Base-by-base conservation (phyloP, 495 filamentous ascomycete species). In the Aspergillus homomorphus region DNA sequence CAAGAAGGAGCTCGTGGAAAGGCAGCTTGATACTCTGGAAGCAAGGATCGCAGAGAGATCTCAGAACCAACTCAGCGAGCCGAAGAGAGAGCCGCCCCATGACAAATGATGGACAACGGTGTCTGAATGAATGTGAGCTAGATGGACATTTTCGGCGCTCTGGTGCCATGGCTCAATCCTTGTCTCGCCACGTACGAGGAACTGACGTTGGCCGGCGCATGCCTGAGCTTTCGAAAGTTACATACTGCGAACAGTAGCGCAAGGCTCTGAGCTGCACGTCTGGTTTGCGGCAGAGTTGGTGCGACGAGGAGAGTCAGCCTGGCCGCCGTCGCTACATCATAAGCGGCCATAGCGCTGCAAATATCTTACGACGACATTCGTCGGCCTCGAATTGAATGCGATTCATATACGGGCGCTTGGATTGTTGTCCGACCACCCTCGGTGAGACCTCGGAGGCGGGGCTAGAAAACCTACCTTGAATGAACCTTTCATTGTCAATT, bases 11-110 rank as follows among this genome's bases (percentile, higher is more conserved):
- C 77, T 75, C 41, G 64, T 88, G 41, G 82, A 87, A 65, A 75
- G 68, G 46, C 87, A 87, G 69, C 79, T 88, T 24, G 70, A 66
- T 3, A 74, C 82, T 43, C 30, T 86, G 38, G 79, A 84, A 54
- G 66, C 67, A 15, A 75, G 72, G 51, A 69, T 79, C 49, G 66
- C 73, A 51, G 72, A 73, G 50, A 73, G 71, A 61, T 68, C 71
- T 56, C 62, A 69, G 51, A 72, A 71, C 48, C 63, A 58, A 19
- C 33, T 68, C 30, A 62, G 56, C 16, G 58, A 60, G 0, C 45
- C 56, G 18, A 67, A 67, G 24, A 66, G 64, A 30, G 61, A 58
- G 8, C 58, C 57, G 14, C 55, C 63, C 1, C 62, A 62, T 8
- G 57, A 64, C 24, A 53, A 61, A 16, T 50, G 26, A 50, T 7